phyloP scores from a whole-genome alignment of 805 yeast species.

The Candida tallmaniae region DNA sequence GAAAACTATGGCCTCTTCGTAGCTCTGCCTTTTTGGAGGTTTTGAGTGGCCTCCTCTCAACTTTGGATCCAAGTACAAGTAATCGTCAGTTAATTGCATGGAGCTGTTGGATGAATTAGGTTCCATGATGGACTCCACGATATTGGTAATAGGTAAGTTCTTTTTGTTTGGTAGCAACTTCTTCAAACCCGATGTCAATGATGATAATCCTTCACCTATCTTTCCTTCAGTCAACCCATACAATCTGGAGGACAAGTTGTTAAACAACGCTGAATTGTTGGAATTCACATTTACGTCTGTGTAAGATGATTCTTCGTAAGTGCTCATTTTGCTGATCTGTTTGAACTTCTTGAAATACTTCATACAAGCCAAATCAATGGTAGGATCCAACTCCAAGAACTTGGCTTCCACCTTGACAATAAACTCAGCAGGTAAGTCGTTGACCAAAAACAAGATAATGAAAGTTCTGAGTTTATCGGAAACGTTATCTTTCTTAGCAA shows the following conservation, averaged over 20 bases:
- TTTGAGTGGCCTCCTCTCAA: constrained; percentile 86
- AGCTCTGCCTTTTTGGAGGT: constrained; percentile 80
- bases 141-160: constrained; percentile 81
- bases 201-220: constrained; percentile 84
- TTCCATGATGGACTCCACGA: constrained; percentile 89
- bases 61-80: constrained; percentile 85
- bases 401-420: constrained; percentile 56
- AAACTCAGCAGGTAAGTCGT: constrained; percentile 34
- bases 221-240: constrained; percentile 82
- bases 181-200: constrained; percentile 81
- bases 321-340: constrained; percentile 40
- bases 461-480: constrained; percentile 86
- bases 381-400: constrained; percentile 47
- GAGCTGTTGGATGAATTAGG: constrained; percentile 64
- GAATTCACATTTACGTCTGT: constrained; percentile 12
- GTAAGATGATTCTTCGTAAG: constrained; percentile 8
- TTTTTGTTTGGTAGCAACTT: constrained; percentile 84
- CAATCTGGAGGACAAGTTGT: constrained; percentile 69
- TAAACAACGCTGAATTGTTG: constrained; percentile 55
- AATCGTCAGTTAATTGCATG: constrained; percentile 79
- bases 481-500: constrained; percentile 49
- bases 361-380: constrained; percentile 57
- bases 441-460: constrained; percentile 63
- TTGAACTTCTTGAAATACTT: constrained; percentile 75
- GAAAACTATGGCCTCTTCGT: constrained; percentile 80